Percentiles rank a stretch among this genome's conserved stretches.
These are phyloP conservation scores for Phytophthora tubulina DNA, from an alignment of 352 stramenopile genomes.

Conservation along the genomic window DNA sequence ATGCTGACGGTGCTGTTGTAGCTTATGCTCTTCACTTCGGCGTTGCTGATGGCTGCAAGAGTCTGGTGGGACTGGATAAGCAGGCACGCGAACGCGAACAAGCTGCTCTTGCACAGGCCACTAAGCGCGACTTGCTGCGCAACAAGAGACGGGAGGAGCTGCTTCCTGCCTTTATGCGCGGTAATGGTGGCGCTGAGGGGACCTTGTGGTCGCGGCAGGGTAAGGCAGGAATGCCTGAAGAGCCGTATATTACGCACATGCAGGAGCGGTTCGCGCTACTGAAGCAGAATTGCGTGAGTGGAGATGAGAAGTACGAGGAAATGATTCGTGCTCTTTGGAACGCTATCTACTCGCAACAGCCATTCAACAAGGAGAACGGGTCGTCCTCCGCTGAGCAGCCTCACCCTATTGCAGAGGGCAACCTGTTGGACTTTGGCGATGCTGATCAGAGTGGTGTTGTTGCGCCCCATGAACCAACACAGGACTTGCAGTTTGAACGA, in stretches of 20 bases:
- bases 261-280: conserved; percentile 69
- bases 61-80: conserved; percentile 71
- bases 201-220: conserved; percentile 67
- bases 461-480: conserved; percentile 6
- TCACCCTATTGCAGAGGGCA: conserved; percentile 38
- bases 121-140: conserved; percentile 72
- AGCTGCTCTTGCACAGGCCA: conserved; percentile 78
- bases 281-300: conserved; percentile 77
- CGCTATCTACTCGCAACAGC: conserved; percentile 69
- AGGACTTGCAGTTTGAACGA: conserved; percentile 66
- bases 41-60: conserved; percentile 80
- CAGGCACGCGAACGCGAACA: conserved; percentile 80
- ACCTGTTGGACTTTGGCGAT: conserved; percentile 38
- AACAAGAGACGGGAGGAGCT: conserved; percentile 68
- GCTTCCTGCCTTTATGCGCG: conserved; percentile 60
- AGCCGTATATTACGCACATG: conserved; percentile 68
- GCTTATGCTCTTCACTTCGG: conserved; percentile 87
- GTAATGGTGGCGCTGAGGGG: conserved; percentile 38
- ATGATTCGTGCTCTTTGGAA: conserved; percentile 70
- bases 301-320: conserved; percentile 71
- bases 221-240: conserved; percentile 63
- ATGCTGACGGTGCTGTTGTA: conserved; percentile 81
- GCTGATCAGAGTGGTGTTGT: conserved; percentile 13
- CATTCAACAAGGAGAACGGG: conserved; percentile 41
- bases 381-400: conserved; percentile 24